phyloP scores from a whole-genome alignment of 1,139 yeast genomes.

The Saccharomycopsis hybrid region DNA sequence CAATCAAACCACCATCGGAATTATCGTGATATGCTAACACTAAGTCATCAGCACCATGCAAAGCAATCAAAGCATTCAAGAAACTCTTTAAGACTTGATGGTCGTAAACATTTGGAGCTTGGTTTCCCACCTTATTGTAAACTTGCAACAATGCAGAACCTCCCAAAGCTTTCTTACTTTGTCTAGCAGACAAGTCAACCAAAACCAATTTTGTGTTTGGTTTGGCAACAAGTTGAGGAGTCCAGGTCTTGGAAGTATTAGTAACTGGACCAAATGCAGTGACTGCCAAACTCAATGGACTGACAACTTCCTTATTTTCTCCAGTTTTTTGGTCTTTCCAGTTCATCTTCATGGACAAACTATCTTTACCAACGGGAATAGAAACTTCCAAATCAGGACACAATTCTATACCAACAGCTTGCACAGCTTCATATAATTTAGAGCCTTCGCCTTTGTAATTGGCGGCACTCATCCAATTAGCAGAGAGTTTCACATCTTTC shows the following conservation, averaged over 20 bases:
- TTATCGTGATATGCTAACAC: slow-evolving; percentile 93
- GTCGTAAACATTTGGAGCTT: slow-evolving; percentile 79
- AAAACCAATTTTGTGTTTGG: slow-evolving; percentile 59
- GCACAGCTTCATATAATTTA: slow-evolving; percentile 92
- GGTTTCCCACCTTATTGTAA: slow-evolving; percentile 76
- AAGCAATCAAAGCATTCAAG: slow-evolving; percentile 57
- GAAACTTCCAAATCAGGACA: slow-evolving; percentile 91
- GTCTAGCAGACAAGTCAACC: slow-evolving; percentile 69
- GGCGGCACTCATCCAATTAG: slow-evolving; percentile 99
- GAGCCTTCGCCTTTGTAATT: slow-evolving; percentile 94
- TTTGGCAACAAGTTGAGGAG: slow-evolving; percentile 64
- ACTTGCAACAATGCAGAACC: slow-evolving; percentile 96
- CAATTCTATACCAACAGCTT: slow-evolving; percentile 89
- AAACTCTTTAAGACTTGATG: slow-evolving; percentile 57
- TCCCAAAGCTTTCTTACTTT: slow-evolving; percentile 57
- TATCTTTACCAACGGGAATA: slow-evolving; percentile 98
- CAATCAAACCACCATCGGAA: slow-evolving; percentile 93
- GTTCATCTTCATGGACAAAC: slow-evolving; percentile 99
- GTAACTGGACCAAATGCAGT: slow-evolving; percentile 89
- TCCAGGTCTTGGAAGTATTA: slow-evolving; percentile 89
- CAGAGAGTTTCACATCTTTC: slow-evolving; percentile 77
- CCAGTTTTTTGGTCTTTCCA: slow-evolving; percentile 56
- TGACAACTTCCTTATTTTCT: slow-evolving; percentile 66
- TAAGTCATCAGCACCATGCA: slow-evolving; percentile 57
- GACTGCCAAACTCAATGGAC: slow-evolving; percentile 87